A percentile compares a stretch with the other conserved stretches of the same genome.
phyloP scores from a whole-genome alignment of 306 rosid species.

The Citrullus amarus region DNA sequence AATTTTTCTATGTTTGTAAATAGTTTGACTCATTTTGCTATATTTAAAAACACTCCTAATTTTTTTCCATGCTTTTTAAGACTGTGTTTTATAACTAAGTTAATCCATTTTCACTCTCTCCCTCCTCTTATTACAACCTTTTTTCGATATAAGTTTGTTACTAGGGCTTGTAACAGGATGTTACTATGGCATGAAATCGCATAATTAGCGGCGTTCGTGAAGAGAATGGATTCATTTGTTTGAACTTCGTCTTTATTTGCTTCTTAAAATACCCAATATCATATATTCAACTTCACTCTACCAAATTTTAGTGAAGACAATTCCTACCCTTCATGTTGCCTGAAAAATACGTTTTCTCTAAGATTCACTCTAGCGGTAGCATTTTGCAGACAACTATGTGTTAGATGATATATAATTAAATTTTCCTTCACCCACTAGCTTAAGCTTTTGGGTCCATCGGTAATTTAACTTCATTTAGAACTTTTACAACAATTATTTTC shows the following conservation, averaged over 20 bases:
- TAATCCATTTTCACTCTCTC: not conserved
- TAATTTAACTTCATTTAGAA: not conserved
- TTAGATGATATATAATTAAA: no score
- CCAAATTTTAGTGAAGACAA: not conserved
- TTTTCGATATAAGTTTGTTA: not conserved
- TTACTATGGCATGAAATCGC: not conserved
- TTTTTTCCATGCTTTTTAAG: not conserved
- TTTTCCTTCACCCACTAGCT: no score
- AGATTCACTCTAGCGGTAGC: not conserved
- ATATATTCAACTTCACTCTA: not conserved
- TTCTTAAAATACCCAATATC: not conserved
- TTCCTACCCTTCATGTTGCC: not conserved
- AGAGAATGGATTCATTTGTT: not conserved
- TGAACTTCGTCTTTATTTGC: not conserved
- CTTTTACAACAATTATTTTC: not conserved
- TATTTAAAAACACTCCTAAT: no score
- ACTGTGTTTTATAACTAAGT: not conserved
- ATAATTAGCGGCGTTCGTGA: not conserved
- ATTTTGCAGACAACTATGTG: not conserved
- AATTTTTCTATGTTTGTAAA: no score
- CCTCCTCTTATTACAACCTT: not conserved
- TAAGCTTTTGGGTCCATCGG: no score
- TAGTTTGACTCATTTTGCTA: no score
- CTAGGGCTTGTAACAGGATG: not conserved
- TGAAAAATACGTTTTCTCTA: not conserved